A percentile compares a stretch with the other conserved stretches of the same genome.
Evolutionary conservation across 441 rosid species (phyloP).

Genomic region (Geranium incanum): DNA sequence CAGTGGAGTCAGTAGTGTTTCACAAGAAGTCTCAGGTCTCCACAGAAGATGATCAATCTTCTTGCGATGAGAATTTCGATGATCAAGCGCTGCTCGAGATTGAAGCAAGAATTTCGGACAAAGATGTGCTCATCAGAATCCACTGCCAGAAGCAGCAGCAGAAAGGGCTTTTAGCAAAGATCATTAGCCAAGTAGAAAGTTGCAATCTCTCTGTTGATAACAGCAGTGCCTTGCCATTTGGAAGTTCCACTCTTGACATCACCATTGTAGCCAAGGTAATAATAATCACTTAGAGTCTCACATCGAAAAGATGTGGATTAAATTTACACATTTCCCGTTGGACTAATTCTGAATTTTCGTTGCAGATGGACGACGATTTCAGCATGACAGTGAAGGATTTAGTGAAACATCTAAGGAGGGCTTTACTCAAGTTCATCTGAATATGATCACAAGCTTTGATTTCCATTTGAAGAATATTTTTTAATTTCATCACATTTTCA

Average conservation of each 20-base stretch:
- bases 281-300: slow-evolving; percentile 31
- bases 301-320: no score
- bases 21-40: slow-evolving; percentile 44
- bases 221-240: slow-evolving; percentile 59
- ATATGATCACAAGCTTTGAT: slow-evolving; percentile 2
- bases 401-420: slow-evolving; percentile 42
- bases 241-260: slow-evolving; percentile 54
- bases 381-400: slow-evolving; percentile 44
- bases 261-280: slow-evolving; percentile 68
- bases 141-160: slow-evolving; percentile 60
- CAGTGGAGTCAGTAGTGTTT: slow-evolving; percentile 52
- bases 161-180: slow-evolving; percentile 35
- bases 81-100: slow-evolving; percentile 54
- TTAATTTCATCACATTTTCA: neutral
- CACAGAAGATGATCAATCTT: slow-evolving; percentile 38
- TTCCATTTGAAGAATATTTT: no score
- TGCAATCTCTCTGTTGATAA: slow-evolving; percentile 41
- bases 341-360: slow-evolving; percentile 35
- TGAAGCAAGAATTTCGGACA: slow-evolving; percentile 59
- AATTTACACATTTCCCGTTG: slow-evolving; percentile 27
- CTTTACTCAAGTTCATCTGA: slow-evolving; percentile 11
- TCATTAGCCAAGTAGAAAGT: slow-evolving; percentile 46
- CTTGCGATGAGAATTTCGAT: slow-evolving; percentile 34
- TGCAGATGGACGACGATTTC: slow-evolving; percentile 51
- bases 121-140: slow-evolving; percentile 60